phyloP scores from a whole-genome alignment of 768 basidiomycete genomes.

The Rhizopogon roseolus region DNA sequence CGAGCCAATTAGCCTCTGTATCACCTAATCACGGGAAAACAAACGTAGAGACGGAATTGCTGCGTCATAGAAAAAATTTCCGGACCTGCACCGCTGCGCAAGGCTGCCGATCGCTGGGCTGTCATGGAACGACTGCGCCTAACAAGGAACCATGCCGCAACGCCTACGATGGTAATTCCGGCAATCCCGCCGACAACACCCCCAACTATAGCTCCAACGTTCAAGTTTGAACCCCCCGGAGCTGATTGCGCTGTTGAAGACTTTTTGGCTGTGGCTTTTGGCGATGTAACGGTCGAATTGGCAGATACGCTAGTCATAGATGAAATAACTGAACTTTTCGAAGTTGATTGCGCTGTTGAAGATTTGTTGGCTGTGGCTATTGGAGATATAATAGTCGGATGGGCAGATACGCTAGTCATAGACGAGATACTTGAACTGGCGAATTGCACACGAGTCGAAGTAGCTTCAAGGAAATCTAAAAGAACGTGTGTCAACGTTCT shows the following conservation, averaged over 20 bases:
- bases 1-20: conserved; percentile 3
- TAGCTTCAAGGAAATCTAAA: conserved; percentile 40
- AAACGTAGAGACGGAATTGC: conserved; percentile 24
- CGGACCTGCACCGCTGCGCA: neutral
- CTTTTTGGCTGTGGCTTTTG: too few relatives aligned
- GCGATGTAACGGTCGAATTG: too few relatives aligned
- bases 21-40: neutral
- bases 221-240: conserved; percentile 11
- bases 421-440: conserved; percentile 17
- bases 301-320: conserved; percentile 11
- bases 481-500: neutral
- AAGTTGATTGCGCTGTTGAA: too few relatives aligned
- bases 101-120: conserved; percentile 11
- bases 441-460: conserved; percentile 27
- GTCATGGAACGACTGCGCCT: conserved; percentile 21
- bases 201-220: conserved; percentile 55
- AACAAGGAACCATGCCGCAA: conserved; percentile 34
- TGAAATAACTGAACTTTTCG: neutral
- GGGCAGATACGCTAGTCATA: too few relatives aligned
- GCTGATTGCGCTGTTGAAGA: conserved; percentile 7
- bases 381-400: too few relatives aligned
- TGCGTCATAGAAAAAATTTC: conserved; percentile 12
- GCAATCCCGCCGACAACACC: conserved; percentile 59
- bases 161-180: conserved; percentile 37
- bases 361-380: too few relatives aligned